phyloP scores from a whole-genome alignment of 179 eudicot genomes.

The Gypsophila paniculata region DNA sequence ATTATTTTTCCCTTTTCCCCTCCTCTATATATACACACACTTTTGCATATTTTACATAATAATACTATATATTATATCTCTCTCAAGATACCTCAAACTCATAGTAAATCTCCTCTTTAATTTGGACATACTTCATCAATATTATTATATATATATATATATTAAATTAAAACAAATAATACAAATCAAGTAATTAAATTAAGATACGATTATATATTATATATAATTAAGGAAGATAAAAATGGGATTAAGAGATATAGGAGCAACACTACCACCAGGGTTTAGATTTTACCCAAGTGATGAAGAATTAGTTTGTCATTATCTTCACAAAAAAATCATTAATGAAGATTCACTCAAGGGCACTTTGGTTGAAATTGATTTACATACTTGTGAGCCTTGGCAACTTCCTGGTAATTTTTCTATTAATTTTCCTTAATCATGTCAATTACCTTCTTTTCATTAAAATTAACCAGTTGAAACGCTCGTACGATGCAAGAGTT shows the following conservation, averaged over 20 bases:
- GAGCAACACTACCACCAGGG: constrained; percentile 80
- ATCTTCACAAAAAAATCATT: constrained; percentile 59
- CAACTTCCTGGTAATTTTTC: constrained; percentile 79
- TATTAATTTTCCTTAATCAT: background rate
- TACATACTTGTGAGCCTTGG: constrained; percentile 93
- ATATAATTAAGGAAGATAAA: background rate
- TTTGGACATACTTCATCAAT: background rate
- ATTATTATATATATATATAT: background rate
- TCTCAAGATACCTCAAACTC: constrained; percentile 4
- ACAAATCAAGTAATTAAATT: background rate
- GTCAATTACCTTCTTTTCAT: too few species aligned
- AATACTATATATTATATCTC: constrained; percentile 17
- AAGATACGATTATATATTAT: too few species aligned
- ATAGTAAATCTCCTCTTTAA: background rate
- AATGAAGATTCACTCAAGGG: constrained; percentile 56
- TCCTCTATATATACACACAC: constrained; percentile 27
- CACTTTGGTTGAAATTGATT: constrained; percentile 76
- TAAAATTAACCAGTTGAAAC: too few species aligned
- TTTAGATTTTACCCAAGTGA: constrained; percentile 88
- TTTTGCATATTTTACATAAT: constrained; percentile 3
- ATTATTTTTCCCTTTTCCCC: too few species aligned
- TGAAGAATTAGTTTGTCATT: constrained; percentile 84
- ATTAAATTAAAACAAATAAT: background rate
- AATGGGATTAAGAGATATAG: constrained; percentile 76
- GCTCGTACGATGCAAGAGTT: too few species aligned